phyloP scores from a whole-genome alignment of 768 basidiomycete genomes.

The Dioszegia crocea region DNA sequence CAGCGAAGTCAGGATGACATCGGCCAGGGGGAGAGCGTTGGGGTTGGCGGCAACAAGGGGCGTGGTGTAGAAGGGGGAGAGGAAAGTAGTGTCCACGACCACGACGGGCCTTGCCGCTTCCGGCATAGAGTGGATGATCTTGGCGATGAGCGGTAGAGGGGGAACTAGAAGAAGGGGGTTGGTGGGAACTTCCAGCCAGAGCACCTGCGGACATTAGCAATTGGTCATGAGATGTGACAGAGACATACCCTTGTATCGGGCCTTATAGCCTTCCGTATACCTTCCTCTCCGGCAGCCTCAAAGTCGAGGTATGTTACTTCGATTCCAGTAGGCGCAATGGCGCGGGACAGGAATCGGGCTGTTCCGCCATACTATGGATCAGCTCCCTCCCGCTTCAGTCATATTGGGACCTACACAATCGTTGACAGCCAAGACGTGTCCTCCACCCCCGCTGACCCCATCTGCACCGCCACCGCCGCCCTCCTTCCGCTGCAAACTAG shows the following conservation, averaged over 20 bases:
- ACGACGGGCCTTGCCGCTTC: constrained; percentile 59
- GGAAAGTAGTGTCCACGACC: constrained; percentile 90
- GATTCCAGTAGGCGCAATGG: constrained; percentile 30
- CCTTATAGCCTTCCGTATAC: constrained; percentile 62
- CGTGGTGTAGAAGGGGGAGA: constrained; percentile 84
- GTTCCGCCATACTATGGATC: constrained; percentile 71
- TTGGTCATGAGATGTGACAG: constrained; percentile 2
- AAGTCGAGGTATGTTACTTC: constrained; percentile 77
- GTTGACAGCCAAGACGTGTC: constrained; percentile 81
- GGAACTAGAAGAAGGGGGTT: constrained; percentile 88
- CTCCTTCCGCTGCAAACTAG: constrained; percentile 33
- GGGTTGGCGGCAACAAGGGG: constrained; percentile 58
- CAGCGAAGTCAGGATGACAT: constrained; percentile 67
- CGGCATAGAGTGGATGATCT: constrained; percentile 60
- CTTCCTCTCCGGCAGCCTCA: constrained; percentile 63
- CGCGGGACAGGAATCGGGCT: constrained; percentile 55
- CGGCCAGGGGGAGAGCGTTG: constrained; percentile 58
- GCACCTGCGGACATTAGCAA: constrained; percentile 56
- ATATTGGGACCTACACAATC: constrained; percentile 66
- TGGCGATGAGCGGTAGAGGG: constrained; percentile 67
- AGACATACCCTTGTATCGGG: constrained; percentile 72
- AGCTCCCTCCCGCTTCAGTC: no score
- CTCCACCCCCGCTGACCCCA: constrained; percentile 61
- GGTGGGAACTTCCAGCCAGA: constrained; percentile 94
- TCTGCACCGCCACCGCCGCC: constrained; percentile 41